Evolutionary conservation across 2,329 filamentous ascomycete genomes (phyloP).

Genomic region (Coleophoma cylindrospora): DNA sequence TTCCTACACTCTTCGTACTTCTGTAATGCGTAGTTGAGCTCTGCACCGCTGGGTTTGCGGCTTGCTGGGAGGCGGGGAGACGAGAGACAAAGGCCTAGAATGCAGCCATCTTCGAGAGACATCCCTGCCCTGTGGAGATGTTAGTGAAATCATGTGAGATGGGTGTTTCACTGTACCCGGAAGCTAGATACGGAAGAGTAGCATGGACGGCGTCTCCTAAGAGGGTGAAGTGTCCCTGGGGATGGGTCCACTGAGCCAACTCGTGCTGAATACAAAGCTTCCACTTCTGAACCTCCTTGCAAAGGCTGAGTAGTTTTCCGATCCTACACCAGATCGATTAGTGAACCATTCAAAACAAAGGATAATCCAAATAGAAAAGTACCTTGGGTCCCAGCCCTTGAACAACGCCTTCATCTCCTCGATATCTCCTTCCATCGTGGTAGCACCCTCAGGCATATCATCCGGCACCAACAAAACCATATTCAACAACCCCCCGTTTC

Average conservation of each 20-base stretch:
- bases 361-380: neutral
- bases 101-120: conserved; percentile 52
- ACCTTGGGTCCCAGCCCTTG: conserved; percentile 32
- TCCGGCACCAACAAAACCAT: conserved; percentile 35
- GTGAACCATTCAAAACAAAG: neutral
- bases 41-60: conserved; percentile 34
- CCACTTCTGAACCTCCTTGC: conserved; percentile 54
- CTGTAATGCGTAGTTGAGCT: conserved; percentile 11
- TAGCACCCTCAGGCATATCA: conserved; percentile 24
- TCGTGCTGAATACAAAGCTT: conserved; percentile 48
- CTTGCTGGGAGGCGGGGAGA: too few species aligned
- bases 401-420: conserved; percentile 33
- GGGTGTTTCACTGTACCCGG: conserved; percentile 17
- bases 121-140: conserved; percentile 39
- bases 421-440: conserved; percentile 29
- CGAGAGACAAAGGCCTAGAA: conserved; percentile 47
- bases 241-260: conserved; percentile 50
- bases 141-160: neutral
- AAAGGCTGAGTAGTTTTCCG: conserved; percentile 48
- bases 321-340: conserved; percentile 21
- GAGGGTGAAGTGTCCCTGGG: conserved; percentile 47
- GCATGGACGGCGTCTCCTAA: conserved; percentile 59
- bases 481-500: conserved; percentile 33
- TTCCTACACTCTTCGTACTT: conserved; percentile 45
- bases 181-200: conserved; percentile 54